Evolutionary conservation across 768 basidiomycete species (phyloP).

Genomic region (Collybia sp.): DNA sequence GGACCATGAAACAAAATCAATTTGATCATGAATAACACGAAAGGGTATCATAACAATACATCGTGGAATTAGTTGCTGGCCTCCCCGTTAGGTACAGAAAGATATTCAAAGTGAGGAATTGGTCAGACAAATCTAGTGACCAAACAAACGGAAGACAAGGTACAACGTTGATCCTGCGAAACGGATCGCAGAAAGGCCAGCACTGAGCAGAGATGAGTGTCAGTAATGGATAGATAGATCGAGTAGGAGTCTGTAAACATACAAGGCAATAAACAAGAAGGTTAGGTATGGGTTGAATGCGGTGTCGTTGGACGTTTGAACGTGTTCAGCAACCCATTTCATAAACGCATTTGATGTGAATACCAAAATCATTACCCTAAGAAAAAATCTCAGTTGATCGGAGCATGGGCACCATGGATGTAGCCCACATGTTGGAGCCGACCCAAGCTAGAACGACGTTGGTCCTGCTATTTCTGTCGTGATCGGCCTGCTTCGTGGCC

Average conservation of each 20-base stretch:
- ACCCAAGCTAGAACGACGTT: constrained; percentile 84
- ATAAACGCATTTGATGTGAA: constrained; percentile 78
- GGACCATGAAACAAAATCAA: background rate
- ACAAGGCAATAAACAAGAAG: constrained; percentile 59
- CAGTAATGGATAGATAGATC: background rate
- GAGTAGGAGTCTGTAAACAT: constrained; percentile 6
- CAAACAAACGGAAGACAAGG: constrained; percentile 70
- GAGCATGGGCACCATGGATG: constrained; percentile 5
- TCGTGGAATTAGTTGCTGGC: background rate
- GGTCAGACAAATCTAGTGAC: constrained; percentile 32
- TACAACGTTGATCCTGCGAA: constrained; percentile 79
- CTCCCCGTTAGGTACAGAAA: background rate
- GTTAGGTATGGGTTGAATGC: constrained; percentile 88
- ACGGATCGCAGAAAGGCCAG: constrained; percentile 75
- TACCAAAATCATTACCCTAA: constrained; percentile 62
- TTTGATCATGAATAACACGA: background rate
- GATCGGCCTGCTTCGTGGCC: constrained; percentile 85
- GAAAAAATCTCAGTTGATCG: constrained; percentile 5
- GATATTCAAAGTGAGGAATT: background rate
- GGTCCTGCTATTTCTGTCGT: constrained; percentile 77
- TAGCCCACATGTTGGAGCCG: constrained; percentile 75
- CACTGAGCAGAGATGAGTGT: constrained; percentile 33
- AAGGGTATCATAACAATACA: constrained; percentile 9
- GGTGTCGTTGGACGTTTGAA: constrained; percentile 42
- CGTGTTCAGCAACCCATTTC: constrained; percentile 61